Base-by-base conservation (phyloP, 1,284 basidiomycete genomes). In the Papiliotrema laurentii region DNA sequence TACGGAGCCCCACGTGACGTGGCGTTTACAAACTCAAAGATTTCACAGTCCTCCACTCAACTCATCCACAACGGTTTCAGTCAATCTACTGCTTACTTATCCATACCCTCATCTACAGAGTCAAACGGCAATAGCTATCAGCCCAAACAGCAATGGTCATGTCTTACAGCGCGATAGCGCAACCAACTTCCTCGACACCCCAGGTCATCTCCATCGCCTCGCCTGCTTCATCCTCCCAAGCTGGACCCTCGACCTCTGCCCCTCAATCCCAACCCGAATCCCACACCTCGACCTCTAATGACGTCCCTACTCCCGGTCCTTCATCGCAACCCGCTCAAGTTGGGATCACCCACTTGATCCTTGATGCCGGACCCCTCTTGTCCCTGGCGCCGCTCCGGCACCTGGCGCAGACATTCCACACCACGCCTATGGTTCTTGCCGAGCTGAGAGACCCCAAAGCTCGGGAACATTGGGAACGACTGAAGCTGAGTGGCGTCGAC, bases 361-460 rank as follows among this genome's bases (percentile, higher is more conserved):
- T 97, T 46, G 93, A 97, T 79, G 86, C 91, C 0, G 91, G 89
- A 2, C 91, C 93, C 1, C 77, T 97, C 1, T 81, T 97, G 5
- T 87, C 88, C 3, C 77, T 93, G 2, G 85, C 87, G 0, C 89
- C 91, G 2, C 78, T 96, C 19, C 80, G 88, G 16, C 88, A 88
- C 11, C 77, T 96, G 26, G 88, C 93, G 14, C 79, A 84, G 58
- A 81, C 80, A 27, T 96, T 87, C 71, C 76, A 88, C 54, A 93
- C 90, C 6, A 87, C 89, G 3, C 90, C 89, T 1, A 86, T 90
- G 67, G 91, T 97, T 10, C 77, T 97, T 28, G 80, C 83, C 3
- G 92, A 97, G 73, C 76, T 97, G 61, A 85, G 89, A 70, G 91
- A 96, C 75, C 83, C 81, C 66, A 83, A 83, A 28, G 89, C 89